Percentiles rank a stretch among this genome's conserved stretches.
phyloP scores from a whole-genome alignment of 139 green algal species.

The Ettlia oleoabundans region DNA sequence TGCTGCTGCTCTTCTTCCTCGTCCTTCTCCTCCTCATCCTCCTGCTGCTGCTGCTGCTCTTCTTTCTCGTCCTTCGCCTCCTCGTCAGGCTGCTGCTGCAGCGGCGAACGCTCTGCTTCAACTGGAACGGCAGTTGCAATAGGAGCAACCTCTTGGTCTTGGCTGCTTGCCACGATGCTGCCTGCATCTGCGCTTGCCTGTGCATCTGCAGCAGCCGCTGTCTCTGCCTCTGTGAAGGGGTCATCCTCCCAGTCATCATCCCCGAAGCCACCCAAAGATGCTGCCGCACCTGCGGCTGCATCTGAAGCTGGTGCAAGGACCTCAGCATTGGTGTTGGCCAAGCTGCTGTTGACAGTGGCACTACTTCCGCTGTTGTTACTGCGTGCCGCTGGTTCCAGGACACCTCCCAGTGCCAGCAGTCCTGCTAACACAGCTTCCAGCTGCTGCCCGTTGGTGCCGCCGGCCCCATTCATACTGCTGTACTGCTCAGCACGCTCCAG shows the following conservation, averaged over 20 bases:
- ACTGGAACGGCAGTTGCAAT: background rate
- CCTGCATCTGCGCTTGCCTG: background rate
- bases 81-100: background rate
- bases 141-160: background rate
- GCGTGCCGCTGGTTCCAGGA: background rate
- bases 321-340: background rate
- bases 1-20: background rate
- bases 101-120: background rate
- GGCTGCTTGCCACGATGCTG: no score
- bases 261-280: background rate
- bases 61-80: background rate
- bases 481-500: background rate
- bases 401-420: conserved; percentile 21
- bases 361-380: background rate
- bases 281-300: background rate
- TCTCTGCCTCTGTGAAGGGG: background rate
- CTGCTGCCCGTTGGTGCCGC: background rate
- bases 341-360: background rate
- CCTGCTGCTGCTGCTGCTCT: background rate
- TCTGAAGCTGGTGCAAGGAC: no score
- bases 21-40: background rate
- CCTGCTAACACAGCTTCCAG: background rate
- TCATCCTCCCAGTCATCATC: conserved; percentile 28
- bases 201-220: background rate
- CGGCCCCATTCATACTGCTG: background rate